phyloP scores from a whole-genome alignment of 768 basidiomycete species.

The Naganishia friedmannii region DNA sequence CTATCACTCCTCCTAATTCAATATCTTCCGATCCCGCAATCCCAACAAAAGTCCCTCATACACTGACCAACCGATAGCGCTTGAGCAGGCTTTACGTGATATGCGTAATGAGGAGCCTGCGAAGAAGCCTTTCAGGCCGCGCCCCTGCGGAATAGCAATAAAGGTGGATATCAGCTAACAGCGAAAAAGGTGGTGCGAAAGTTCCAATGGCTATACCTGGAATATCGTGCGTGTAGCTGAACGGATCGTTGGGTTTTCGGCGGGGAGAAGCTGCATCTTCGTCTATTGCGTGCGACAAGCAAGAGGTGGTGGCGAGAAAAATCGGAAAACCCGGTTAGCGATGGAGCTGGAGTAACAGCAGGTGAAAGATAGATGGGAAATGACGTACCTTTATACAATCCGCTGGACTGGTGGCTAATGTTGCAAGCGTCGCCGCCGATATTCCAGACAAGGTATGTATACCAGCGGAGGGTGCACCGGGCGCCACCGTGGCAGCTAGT shows the following conservation, averaged over 20 bases:
- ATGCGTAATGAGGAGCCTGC: slow-evolving; percentile 79
- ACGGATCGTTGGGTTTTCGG: slow-evolving; percentile 69
- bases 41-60: slow-evolving; percentile 61
- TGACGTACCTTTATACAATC: slow-evolving; percentile 84
- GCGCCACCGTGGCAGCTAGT: slow-evolving; percentile 31
- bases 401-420: slow-evolving; percentile 83
- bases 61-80: slow-evolving; percentile 87
- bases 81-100: slow-evolving; percentile 79
- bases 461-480: slow-evolving; percentile 44
- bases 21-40: slow-evolving; percentile 37
- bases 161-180: too few relatives aligned
- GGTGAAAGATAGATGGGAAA: too few relatives aligned
- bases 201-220: too few relatives aligned
- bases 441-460: slow-evolving; percentile 59
- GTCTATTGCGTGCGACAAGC: too few relatives aligned
- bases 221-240: slow-evolving; percentile 67
- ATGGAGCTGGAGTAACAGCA: too few relatives aligned
- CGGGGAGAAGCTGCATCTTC: slow-evolving; percentile 81
- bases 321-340: too few relatives aligned
- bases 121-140: slow-evolving; percentile 75
- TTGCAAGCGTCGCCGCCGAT: slow-evolving; percentile 77
- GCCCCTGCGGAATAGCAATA: slow-evolving; percentile 59
- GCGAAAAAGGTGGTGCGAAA: too few relatives aligned
- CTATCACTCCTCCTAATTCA: neutral
- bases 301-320: too few relatives aligned